phyloP scores from a whole-genome alignment of 441 rosid species.

The Dalechampia spathulata region DNA sequence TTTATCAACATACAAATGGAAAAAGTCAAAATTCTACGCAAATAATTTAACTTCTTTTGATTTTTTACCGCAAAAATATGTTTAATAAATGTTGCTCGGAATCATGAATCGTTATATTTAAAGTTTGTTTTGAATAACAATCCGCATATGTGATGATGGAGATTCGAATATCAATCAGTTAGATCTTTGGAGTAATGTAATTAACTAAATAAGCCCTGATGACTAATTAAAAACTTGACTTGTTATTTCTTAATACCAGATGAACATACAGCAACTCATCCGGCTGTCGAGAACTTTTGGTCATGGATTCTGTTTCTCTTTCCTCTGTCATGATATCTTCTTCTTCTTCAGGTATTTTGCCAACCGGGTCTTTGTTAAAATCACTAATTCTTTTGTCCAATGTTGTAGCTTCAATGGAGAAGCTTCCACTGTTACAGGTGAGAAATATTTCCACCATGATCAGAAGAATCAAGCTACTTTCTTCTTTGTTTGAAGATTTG shows the following conservation, averaged over 20 bases:
- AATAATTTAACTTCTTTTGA: too few relatives aligned
- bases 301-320: conserved; percentile 23
- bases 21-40: conserved; percentile 31
- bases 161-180: too few relatives aligned
- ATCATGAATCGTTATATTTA: too few relatives aligned
- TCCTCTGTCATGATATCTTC: conserved; percentile 32
- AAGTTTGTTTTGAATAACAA: too few relatives aligned
- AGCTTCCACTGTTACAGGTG: conserved; percentile 36
- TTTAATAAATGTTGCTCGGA: too few relatives aligned
- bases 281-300: background rate
- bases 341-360: conserved; percentile 37
- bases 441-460: conserved; percentile 43
- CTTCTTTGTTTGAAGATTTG: conserved; percentile 52
- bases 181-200: too few relatives aligned
- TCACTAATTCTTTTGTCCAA: conserved; percentile 40
- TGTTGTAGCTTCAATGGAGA: conserved; percentile 46
- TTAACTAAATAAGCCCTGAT: too few relatives aligned
- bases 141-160: too few relatives aligned
- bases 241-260: conserved; percentile 13
- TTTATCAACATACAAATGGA: conserved; percentile 22
- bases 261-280: conserved; percentile 13
- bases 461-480: conserved; percentile 48
- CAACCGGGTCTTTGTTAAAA: conserved; percentile 37
- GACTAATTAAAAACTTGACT: background rate
- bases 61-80: too few relatives aligned